Conservation (phyloP, 2,329 filamentous ascomycete species). For the Clathrospora elynae region DNA sequence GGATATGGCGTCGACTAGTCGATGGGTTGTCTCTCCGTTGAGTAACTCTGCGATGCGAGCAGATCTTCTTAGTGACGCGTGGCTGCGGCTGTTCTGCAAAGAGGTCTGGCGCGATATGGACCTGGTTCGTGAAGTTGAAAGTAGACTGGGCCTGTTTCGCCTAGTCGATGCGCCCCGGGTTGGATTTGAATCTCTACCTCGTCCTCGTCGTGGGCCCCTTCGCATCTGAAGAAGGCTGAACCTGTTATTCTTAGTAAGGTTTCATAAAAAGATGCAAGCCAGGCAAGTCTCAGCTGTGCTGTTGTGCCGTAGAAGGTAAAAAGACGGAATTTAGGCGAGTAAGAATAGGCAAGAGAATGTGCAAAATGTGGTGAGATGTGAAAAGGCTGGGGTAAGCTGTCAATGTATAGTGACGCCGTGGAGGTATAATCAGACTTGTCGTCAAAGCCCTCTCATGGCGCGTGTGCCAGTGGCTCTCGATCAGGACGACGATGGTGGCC, state of each 20-base stretch:
- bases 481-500: slow-evolving; percentile 14
- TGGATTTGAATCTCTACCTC: slow-evolving; percentile 43
- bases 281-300: slow-evolving; percentile 30
- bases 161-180: slow-evolving; percentile 33
- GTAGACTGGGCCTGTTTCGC: slow-evolving; percentile 32
- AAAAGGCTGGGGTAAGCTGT: slow-evolving; percentile 10
- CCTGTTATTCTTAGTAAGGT: slow-evolving; percentile 36
- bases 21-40: slow-evolving; percentile 32
- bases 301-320: slow-evolving; percentile 27
- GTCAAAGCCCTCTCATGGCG: slow-evolving; percentile 29
- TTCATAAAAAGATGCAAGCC: slow-evolving; percentile 19
- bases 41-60: slow-evolving; percentile 40
- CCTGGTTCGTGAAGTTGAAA: slow-evolving; percentile 15
- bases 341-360: slow-evolving; percentile 6
- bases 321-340: slow-evolving; percentile 21
- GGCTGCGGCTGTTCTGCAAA: slow-evolving; percentile 24
- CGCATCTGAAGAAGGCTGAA: slow-evolving; percentile 45
- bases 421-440: slow-evolving; percentile 25
- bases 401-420: slow-evolving; percentile 27
- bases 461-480: slow-evolving; percentile 28
- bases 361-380: slow-evolving; percentile 8
- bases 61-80: slow-evolving; percentile 38
- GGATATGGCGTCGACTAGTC: slow-evolving; percentile 20
- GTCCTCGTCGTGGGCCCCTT: slow-evolving; percentile 43
- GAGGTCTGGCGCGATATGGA: slow-evolving; percentile 22